Conservation (phyloP, 2,329 filamentous ascomycete species). For the Leptodontidium sp. region DNA sequence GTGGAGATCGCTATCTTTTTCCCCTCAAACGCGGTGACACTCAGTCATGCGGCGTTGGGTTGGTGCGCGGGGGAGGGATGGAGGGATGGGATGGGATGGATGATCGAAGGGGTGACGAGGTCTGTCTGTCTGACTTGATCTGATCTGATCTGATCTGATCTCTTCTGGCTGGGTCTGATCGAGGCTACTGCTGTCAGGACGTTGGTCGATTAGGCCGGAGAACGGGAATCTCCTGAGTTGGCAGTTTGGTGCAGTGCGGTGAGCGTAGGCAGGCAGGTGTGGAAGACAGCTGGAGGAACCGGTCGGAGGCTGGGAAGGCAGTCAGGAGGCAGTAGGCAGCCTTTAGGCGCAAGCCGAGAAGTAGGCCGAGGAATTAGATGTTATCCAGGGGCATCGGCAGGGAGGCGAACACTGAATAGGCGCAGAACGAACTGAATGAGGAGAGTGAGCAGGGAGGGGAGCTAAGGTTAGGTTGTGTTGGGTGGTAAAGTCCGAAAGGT, state of each 20-base stretch:
- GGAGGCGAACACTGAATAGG: constrained; percentile 9
- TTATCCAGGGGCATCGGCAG: not conserved
- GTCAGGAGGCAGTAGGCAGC: not conserved
- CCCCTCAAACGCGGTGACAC: constrained; percentile 33
- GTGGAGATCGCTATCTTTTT: constrained; percentile 25
- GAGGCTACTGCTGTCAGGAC: constrained; percentile 13
- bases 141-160: constrained; percentile 12
- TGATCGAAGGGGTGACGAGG: constrained; percentile 14
- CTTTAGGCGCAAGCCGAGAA: constrained; percentile 10
- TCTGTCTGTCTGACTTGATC: constrained; percentile 18
- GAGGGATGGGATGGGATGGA: constrained; percentile 2
- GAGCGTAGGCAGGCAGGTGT: not conserved
- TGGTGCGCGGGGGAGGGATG: constrained; percentile 31
- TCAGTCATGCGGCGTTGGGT: constrained; percentile 28
- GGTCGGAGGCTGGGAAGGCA: not conserved
- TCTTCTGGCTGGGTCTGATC: constrained; percentile 8
- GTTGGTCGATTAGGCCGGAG: constrained; percentile 12
- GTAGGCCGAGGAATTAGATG: constrained; percentile 10
- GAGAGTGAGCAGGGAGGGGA: constrained; percentile 1
- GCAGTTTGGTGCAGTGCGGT: not conserved
- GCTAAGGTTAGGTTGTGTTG: not conserved
- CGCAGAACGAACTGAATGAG: not conserved
- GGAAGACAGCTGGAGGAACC: not conserved
- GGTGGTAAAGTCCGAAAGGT: not conserved
- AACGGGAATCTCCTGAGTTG: constrained; percentile 13